Base-by-base conservation (phyloP, 208 protist genomes). In the Leishmania martiniquensis region DNA sequence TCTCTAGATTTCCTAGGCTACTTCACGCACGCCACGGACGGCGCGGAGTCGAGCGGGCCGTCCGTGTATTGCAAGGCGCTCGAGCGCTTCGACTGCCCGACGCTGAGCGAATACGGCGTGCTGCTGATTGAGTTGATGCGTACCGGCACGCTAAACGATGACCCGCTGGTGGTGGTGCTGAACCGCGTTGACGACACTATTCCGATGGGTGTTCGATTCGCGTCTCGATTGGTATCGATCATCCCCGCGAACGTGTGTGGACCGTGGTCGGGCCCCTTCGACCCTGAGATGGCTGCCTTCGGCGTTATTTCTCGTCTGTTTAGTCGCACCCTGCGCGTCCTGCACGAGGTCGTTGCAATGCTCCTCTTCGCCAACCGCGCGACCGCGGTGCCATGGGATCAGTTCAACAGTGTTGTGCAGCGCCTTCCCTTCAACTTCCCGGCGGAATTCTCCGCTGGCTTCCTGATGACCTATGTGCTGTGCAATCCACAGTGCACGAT, bases 1-100 rank as follows among this genome's bases (percentile, higher is more conserved):
- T 90, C 87, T n/a, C 86, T 98, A 51, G 95, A 98, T 76, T 86
- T 97, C 47, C 88, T 98, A 62, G 95, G 95, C 66, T 98, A 98
- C 82, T 93, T 98, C 76, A 94, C 93, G 2, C 95, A 98, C 85
- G 83, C 84, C 34, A 87, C 86, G 9, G 80, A 83, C 55, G 82
- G 84, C 37, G 45, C 73, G 39, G 84, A 87, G 77, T 71, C 75
- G 63, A 96, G 91, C 76, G 88, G 87, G 62, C 83, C 86, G 12
- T 93, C 86, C 10, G 62, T 89, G 39, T 95, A 86, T 84, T 87
- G 86, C 55, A 77, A 85, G 71, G 91, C 90, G n/a, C 85, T 97
- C 25, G 81, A 85, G 69, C 63, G 82, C 34, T 94, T 90, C 66
- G 75, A 80, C 68, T 93, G 91, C 80, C 80, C 84, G 29, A 94